Evolutionary conservation across 495 filamentous ascomycete species (phyloP).

Genomic region (Massariosphaeria phaeospora): DNA sequence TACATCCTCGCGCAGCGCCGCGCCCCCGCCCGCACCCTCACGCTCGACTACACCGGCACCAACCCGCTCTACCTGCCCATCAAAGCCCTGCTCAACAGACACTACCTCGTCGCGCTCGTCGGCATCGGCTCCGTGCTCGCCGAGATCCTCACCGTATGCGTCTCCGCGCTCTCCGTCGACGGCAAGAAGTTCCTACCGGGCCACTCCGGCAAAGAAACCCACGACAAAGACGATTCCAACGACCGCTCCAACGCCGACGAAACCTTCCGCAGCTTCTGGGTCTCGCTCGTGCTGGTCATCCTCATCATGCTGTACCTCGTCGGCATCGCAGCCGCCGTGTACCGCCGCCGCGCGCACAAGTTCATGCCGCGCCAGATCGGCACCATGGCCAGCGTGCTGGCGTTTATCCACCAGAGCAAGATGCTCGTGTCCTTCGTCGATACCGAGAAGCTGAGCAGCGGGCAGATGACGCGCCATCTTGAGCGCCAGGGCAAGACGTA

Average conservation of each 20-base stretch:
- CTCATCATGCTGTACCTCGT: slow-evolving; percentile 56
- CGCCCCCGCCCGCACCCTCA: slow-evolving; percentile 57
- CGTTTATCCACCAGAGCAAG: slow-evolving; percentile 67
- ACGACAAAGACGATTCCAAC: slow-evolving; percentile 29
- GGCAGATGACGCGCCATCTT: slow-evolving; percentile 52
- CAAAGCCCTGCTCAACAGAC: slow-evolving; percentile 55
- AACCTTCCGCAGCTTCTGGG: slow-evolving; percentile 55
- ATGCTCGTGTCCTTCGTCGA: slow-evolving; percentile 68
- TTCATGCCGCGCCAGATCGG: slow-evolving; percentile 69
- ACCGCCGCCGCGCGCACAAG: slow-evolving; percentile 51
- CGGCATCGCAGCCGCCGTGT: slow-evolving; percentile 50
- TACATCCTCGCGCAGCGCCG: slow-evolving; percentile 61
- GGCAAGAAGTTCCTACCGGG: slow-evolving; percentile 50
- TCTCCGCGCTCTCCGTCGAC: slow-evolving; percentile 57
- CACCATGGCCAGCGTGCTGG: slow-evolving; percentile 66
- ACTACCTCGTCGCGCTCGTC: slow-evolving; percentile 59
- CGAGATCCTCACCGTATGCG: slow-evolving; percentile 64
- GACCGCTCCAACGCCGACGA: slow-evolving; percentile 51
- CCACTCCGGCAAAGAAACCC: slow-evolving; percentile 8
- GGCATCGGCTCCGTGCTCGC: slow-evolving; percentile 58
- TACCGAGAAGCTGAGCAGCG: slow-evolving; percentile 55
- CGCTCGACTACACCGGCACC: slow-evolving; percentile 66
- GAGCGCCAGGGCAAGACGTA: slow-evolving; percentile 56
- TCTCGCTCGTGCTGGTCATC: slow-evolving; percentile 53
- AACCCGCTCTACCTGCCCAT: slow-evolving; percentile 61